A percentile compares a stretch with the other conserved stretches of the same genome.
Conservation (phyloP, 805 yeast species). For the Sugiyamaella mastotermitis region DNA sequence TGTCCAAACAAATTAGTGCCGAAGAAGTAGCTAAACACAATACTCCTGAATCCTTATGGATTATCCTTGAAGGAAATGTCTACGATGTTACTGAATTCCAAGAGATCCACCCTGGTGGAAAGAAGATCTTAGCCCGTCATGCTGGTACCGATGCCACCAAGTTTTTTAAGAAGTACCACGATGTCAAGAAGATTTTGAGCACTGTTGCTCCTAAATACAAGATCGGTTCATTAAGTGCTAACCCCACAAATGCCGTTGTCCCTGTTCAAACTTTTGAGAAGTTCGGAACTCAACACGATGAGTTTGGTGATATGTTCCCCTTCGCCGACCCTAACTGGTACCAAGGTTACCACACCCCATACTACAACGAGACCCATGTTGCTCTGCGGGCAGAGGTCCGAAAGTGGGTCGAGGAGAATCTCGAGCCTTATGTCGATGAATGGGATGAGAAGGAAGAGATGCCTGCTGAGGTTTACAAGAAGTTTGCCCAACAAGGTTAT, state of each 20-base stretch:
- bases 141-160: slow-evolving; percentile 76
- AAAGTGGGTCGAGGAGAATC: slow-evolving; percentile 32
- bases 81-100: slow-evolving; percentile 69
- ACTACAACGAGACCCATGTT: slow-evolving; percentile 35
- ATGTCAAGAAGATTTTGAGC: slow-evolving; percentile 31
- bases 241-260: slow-evolving; percentile 16
- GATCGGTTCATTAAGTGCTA: slow-evolving; percentile 25
- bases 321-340: slow-evolving; percentile 36
- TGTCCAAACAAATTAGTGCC: too few relatives aligned
- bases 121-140: slow-evolving; percentile 67
- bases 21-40: slow-evolving; percentile 65
- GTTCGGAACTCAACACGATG: slow-evolving; percentile 13
- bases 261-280: slow-evolving; percentile 8
- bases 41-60: slow-evolving; percentile 75
- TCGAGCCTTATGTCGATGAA: slow-evolving; percentile 37
- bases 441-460: slow-evolving; percentile 37
- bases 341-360: slow-evolving; percentile 35
- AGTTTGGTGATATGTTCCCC: slow-evolving; percentile 30
- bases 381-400: slow-evolving; percentile 37
- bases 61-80: slow-evolving; percentile 74
- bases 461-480: slow-evolving; percentile 28
- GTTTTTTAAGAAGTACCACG: slow-evolving; percentile 49
- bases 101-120: slow-evolving; percentile 75
- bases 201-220: slow-evolving; percentile 30
- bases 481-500: slow-evolving; percentile 36